phyloP scores from a whole-genome alignment of 176 grass and related monocot species.

The Poa pratensis region DNA sequence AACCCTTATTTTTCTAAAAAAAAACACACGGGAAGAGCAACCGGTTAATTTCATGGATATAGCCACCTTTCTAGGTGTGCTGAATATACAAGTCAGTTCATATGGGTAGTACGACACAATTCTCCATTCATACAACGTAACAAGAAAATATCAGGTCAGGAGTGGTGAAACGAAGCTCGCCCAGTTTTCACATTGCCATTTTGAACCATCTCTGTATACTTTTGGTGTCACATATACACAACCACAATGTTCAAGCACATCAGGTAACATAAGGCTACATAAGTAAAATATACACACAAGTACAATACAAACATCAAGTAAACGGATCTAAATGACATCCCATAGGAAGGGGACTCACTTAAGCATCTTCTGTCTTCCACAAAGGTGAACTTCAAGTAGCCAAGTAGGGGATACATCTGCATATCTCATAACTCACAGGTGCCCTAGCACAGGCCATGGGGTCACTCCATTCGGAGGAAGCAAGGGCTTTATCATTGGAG shows the following conservation, averaged over 20 bases:
- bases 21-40: neutral
- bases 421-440: constrained; percentile 49
- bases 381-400: constrained; percentile 34
- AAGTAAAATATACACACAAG: constrained; percentile 12
- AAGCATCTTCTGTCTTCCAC: constrained; percentile 19
- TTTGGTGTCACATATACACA: constrained; percentile 32
- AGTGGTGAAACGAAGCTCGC: neutral
- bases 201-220: neutral
- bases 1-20: neutral
- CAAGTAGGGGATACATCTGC: neutral
- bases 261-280: neutral
- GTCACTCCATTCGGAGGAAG: constrained; percentile 63
- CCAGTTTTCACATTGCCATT: constrained; percentile 26
- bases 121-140: neutral
- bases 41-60: neutral
- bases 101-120: neutral
- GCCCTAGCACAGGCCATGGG: constrained; percentile 78
- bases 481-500: constrained; percentile 60
- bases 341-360: neutral
- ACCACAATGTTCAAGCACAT: constrained; percentile 17
- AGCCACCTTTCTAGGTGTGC: neutral
- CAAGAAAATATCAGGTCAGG: neutral
- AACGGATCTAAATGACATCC: constrained; percentile 25
- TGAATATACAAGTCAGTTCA: neutral
- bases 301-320: constrained; percentile 30